A percentile compares a stretch with the other conserved stretches of the same genome.
Conservation (phyloP, 2,329 filamentous ascomycete genomes). For the Aspergillus sp. region DNA sequence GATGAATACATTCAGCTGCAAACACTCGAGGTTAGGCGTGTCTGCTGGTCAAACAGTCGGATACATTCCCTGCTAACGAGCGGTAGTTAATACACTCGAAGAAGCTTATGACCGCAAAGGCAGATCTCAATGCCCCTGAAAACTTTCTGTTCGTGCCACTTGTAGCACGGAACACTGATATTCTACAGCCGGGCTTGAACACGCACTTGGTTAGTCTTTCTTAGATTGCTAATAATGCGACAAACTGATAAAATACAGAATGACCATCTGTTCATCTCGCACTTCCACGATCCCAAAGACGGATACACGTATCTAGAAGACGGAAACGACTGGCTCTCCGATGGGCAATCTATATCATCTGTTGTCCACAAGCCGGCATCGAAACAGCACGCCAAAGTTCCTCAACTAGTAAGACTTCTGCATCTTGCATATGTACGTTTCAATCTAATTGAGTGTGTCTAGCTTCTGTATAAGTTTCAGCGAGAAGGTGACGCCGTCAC, state of each 20-base stretch:
- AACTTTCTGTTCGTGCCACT: conserved; percentile 75
- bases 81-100: conserved; percentile 69
- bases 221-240: neutral
- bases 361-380: conserved; percentile 25
- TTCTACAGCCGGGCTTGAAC: conserved; percentile 29
- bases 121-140: conserved; percentile 66
- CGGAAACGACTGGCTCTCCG: conserved; percentile 33
- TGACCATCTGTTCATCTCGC: conserved; percentile 80
- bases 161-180: conserved; percentile 38
- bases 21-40: conserved; percentile 48
- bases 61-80: conserved; percentile 3
- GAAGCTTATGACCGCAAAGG: conserved; percentile 68
- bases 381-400: conserved; percentile 15
- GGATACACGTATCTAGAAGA: conserved; percentile 72
- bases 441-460: neutral
- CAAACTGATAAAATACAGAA: conserved; percentile 41
- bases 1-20: conserved; percentile 76
- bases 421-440: neutral
- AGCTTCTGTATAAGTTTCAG: conserved; percentile 52
- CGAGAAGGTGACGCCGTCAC: conserved; percentile 53
- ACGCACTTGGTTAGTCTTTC: conserved; percentile 33
- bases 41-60: neutral
- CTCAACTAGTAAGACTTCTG: conserved; percentile 14
- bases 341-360: conserved; percentile 32
- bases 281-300: conserved; percentile 68